Evolutionary conservation across 345 rosid species (phyloP), one percentile per base, ranked within the genome.

Genomic region (Citrus glauca): DNA sequence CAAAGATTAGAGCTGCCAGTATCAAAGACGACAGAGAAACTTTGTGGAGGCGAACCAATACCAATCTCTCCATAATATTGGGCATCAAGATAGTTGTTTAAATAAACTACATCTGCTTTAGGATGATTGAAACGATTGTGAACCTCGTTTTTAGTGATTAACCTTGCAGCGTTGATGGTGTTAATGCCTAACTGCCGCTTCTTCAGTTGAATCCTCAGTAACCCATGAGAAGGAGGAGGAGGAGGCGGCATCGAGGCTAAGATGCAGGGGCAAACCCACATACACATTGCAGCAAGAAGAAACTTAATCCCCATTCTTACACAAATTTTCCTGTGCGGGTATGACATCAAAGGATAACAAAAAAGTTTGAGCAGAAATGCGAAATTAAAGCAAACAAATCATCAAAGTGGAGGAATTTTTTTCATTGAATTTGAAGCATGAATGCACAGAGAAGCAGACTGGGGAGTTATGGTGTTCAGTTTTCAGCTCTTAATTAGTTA

Each of bases 11-110:
- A 83, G 87, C 86, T 89, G 10, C 84, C 92, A 8, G 94, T 89
- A 71, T 90, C 92, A 63, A 90, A 90, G 38, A 90, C 76, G 53
- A 89, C 89, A 27, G 79, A 71, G 83, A 89, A 90, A 48, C 74
- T 86, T 74, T 90, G 92, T 6, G 92, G 86, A 20, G 94, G 92
- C 1, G 94, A 82, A 37, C 94, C 94, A 17, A 87, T 84, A 59
- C 89, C 90, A 69, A 90, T 83, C 85, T 90, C 89, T 73, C 92
- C 94, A 81, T 87, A 90, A 66, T 90, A 90, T 79, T 90, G 94
- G 50, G 77, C 72, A 67, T 85, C 90, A 20, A 83, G 83, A 77
- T 85, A 90, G 77, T 87, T 87, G 86, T 89, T 90, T 37, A 90
- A 75, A 84, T 88, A 88, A 2, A 90, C 73, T 9, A 82, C 53